Conservation (phyloP, 345 rosid species). For the Dipteronia sinensis region DNA sequence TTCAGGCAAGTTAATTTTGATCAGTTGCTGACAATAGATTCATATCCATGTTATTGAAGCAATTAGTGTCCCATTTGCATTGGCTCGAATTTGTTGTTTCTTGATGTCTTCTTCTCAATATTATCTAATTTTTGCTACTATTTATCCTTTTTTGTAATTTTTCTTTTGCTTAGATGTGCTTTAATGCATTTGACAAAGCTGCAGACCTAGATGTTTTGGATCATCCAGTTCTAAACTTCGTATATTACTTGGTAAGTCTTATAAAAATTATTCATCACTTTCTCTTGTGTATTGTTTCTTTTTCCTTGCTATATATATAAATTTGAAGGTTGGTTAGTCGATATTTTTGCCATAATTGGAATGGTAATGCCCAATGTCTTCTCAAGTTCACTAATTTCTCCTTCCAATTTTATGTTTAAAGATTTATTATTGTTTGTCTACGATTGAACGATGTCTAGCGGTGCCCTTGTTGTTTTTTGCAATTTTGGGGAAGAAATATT, state of each 20-base stretch:
- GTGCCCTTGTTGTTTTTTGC: neutral
- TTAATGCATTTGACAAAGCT: slow-evolving; percentile 77
- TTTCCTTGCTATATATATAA: neutral
- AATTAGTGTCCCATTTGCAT: neutral
- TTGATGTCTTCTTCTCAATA: neutral
- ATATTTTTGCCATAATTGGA: neutral
- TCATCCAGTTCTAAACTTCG: slow-evolving; percentile 82
- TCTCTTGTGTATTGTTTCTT: no score
- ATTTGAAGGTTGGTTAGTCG: neutral
- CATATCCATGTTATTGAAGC: neutral
- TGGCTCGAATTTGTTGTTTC: neutral
- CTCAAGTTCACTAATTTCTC: neutral
- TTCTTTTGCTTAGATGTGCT: slow-evolving; percentile 59
- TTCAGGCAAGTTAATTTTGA: neutral
- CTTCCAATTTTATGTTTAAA: no score
- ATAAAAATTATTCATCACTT: neutral
- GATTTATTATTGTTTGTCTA: no score
- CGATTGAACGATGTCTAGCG: neutral
- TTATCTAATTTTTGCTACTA: slow-evolving; percentile 12
- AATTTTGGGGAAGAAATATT: neutral
- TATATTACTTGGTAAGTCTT: slow-evolving; percentile 75
- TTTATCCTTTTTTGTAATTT: neutral
- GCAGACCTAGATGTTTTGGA: slow-evolving; percentile 82
- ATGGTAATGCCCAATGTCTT: neutral
- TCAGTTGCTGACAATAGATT: neutral